A percentile compares a stretch with the other conserved stretches of the same genome.
phyloP scores from a whole-genome alignment of 2,329 filamentous ascomycete species.

The Colletotrichum spinosum region DNA sequence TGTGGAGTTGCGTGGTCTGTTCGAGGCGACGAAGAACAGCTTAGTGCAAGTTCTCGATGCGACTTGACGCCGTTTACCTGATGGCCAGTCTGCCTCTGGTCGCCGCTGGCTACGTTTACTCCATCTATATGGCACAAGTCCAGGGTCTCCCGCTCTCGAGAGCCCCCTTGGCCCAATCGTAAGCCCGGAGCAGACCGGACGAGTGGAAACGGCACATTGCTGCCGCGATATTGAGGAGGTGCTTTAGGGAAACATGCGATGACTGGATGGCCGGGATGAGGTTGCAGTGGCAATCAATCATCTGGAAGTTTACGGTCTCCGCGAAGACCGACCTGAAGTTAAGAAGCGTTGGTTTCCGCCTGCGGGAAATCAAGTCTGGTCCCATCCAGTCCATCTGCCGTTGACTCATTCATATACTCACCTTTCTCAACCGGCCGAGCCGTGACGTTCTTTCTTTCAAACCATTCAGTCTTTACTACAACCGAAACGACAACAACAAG shows the following conservation, averaged over 20 bases:
- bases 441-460: neutral
- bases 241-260: neutral
- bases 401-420: slow-evolving; percentile 1
- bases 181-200: slow-evolving; percentile 1
- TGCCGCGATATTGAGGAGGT: slow-evolving; percentile 15
- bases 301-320: slow-evolving; percentile 12
- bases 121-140: slow-evolving; percentile 25
- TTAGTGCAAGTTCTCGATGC: neutral
- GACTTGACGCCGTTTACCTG: slow-evolving; percentile 14
- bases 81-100: slow-evolving; percentile 13
- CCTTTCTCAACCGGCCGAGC: neutral
- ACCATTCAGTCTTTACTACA: neutral
- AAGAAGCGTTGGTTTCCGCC: neutral
- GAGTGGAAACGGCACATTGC: slow-evolving; percentile 10
- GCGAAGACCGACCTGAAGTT: neutral
- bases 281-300: slow-evolving; percentile 4
- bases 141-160: neutral
- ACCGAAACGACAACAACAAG: neutral
- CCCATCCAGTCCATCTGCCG: neutral
- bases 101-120: slow-evolving; percentile 9
- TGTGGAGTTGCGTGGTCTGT: neutral
- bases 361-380: neutral
- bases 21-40: neutral
- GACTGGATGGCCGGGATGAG: neutral
- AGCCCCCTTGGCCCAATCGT: slow-evolving; percentile 22